These are phyloP conservation scores for Tieghemostelium lacteum DNA, from an alignment of 78 protist species.

Conservation along the genomic window DNA sequence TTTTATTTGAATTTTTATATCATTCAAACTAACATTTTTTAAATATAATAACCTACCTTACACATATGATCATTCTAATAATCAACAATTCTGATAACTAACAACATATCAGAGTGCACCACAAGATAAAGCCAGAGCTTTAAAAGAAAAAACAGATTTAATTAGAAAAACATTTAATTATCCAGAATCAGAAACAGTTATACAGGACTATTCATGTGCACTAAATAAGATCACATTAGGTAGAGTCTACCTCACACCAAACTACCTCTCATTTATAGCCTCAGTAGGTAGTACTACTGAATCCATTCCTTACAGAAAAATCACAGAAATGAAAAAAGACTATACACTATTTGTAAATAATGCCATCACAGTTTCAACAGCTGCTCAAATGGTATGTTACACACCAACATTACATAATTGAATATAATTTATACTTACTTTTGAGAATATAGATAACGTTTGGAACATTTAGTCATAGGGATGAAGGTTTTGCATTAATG, in stretches of 20 bases:
- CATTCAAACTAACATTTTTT: background rate
- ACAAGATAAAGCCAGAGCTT: constrained; percentile 36
- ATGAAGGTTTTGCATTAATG: constrained; percentile 45
- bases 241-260: constrained; percentile 42
- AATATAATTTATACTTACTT: background rate
- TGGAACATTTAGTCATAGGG: constrained; percentile 69
- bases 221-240: constrained; percentile 48
- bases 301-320: constrained; percentile 56
- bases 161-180: constrained; percentile 70
- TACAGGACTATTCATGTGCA: constrained; percentile 73
- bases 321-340: constrained; percentile 61
- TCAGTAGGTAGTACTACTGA: constrained; percentile 51
- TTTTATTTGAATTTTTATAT: too few relatives aligned
- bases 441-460: constrained; percentile 22
- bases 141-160: constrained; percentile 48
- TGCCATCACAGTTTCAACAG: constrained; percentile 53
- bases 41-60: background rate
- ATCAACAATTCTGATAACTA: too few relatives aligned
- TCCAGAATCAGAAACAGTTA: constrained; percentile 73
- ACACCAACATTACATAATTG: background rate
- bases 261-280: constrained; percentile 55
- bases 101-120: constrained; percentile 26
- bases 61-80: background rate
- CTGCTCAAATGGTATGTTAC: constrained; percentile 9
- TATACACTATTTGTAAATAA: constrained; percentile 45